Evolutionary conservation across 805 yeast species (phyloP).

Genomic region (Kuraishia capsulata): DNA sequence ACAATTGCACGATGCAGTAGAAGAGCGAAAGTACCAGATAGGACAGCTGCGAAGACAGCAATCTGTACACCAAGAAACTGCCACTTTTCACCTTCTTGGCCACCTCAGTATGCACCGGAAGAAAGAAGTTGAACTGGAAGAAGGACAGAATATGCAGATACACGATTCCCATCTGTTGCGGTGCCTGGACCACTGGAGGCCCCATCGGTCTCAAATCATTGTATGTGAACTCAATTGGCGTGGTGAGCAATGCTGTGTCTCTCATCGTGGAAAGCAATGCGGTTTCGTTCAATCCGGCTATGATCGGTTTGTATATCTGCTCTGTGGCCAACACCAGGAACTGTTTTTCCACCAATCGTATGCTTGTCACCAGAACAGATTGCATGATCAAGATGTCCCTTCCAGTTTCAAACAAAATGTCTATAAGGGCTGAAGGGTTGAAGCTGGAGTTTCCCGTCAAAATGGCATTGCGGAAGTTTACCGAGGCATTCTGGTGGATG

Average conservation of each 20-base stretch:
- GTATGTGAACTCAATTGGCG: slow-evolving; percentile 18
- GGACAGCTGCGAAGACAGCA: slow-evolving; percentile 37
- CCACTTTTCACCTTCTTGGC: slow-evolving; percentile 33
- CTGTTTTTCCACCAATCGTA: slow-evolving; percentile 23
- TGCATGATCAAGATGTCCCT: slow-evolving; percentile 42
- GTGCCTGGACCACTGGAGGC: slow-evolving; percentile 45
- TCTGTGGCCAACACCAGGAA: slow-evolving; percentile 8
- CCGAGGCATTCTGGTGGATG: slow-evolving; percentile 42
- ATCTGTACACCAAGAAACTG: slow-evolving; percentile 43
- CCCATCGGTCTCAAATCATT: slow-evolving; percentile 42
- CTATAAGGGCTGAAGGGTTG: slow-evolving; percentile 17
- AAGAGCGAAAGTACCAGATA: slow-evolving; percentile 46
- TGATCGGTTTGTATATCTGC: background rate
- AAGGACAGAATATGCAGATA: slow-evolving; percentile 59
- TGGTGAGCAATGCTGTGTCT: slow-evolving; percentile 3
- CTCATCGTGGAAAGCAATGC: background rate
- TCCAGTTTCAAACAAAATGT: slow-evolving; percentile 49
- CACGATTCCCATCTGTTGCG: slow-evolving; percentile 63
- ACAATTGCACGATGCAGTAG: slow-evolving; percentile 51
- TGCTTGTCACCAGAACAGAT: slow-evolving; percentile 30
- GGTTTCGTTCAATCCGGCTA: background rate
- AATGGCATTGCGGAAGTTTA: slow-evolving; percentile 14
- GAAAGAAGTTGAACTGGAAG: slow-evolving; percentile 54
- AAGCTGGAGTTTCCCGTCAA: slow-evolving; percentile 9
- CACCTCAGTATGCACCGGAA: slow-evolving; percentile 39